Percentiles rank a stretch among this genome's conserved stretches.
Conservation (phyloP, 164 flowering plant genomes). For the Tetrastigma voinierianum region DNA sequence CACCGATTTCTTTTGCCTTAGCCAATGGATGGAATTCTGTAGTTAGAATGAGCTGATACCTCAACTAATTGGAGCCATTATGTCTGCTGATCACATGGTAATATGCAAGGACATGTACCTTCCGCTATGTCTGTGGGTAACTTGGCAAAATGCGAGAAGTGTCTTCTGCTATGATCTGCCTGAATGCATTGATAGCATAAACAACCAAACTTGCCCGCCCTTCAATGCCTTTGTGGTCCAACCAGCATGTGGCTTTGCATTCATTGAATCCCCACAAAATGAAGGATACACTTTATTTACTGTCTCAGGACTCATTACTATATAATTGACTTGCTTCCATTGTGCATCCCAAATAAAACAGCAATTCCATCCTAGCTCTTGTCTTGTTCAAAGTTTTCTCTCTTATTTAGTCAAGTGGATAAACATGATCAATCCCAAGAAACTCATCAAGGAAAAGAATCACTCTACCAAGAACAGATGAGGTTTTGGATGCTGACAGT, state of each 20-base stretch:
- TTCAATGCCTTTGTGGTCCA: neutral
- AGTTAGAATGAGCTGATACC: neutral
- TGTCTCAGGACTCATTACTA: no score
- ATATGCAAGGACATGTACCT: neutral
- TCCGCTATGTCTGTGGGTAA: neutral
- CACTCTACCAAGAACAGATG: neutral
- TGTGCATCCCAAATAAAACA: neutral
- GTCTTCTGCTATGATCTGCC: no score
- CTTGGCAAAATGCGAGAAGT: no score
- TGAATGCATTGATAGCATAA: no score
- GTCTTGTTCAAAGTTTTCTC: neutral
- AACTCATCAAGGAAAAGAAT: constrained; percentile 7
- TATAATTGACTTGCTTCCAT: neutral
- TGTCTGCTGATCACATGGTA: neutral
- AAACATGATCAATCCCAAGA: constrained; percentile 5
- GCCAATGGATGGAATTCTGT: neutral
- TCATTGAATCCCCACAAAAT: no score
- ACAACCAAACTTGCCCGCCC: no score
- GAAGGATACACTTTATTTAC: no score
- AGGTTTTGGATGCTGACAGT: neutral
- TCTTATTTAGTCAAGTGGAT: neutral
- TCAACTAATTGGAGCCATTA: neutral
- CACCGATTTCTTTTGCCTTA: neutral
- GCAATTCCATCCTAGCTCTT: neutral
- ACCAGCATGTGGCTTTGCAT: neutral